Base-by-base conservation (phyloP, 176 grass and related monocot species). In the Oryza meyeriana region DNA sequence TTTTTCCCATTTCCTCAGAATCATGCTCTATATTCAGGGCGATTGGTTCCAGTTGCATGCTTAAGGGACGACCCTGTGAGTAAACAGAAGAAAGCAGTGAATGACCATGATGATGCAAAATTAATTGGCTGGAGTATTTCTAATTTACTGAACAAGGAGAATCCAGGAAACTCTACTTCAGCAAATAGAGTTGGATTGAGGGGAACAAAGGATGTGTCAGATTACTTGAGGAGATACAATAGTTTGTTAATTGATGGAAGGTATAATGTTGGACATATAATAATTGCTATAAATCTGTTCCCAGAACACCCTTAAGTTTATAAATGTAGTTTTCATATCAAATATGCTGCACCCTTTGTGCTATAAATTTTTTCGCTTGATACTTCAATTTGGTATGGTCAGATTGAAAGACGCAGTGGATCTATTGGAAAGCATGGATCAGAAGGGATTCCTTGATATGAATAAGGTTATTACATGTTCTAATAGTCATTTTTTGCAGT, bases 341-440 rank as follows among this genome's bases (percentile, higher is more conserved):
- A 78, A 83, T 31, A 85, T 64, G 6, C 26, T 64, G 12, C 26
- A 81, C 61, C 41, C 48, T 78, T 75, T 75, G 6, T 30, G 35
- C 77, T 36, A 50, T 41, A 29, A 20, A 24, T 65, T 79, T 27
- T 75, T 40, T 20, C 42, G 55, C 5, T 72, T 47, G 59, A 81
- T 64, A 61, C 25, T 71, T 75, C 5, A 12, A 67, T 79, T 83
- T 84, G 40, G 29, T 69, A 67, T 84, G 81, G 28, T 86, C 79
- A 98, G 95, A 64, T 89, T 98, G 70, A 87, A 85, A 75, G 95
- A 98, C 40, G 93, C 79, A 69, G 63, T 98, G 36, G 86, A 91
- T 77, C 84, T 98, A 68, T 86, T 98, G 48, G 84, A 93, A 80
- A 91, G 61, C 79, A 89, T 94, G 84, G 81, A 88, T 36, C 75